Conservation (phyloP, 2,329 filamentous ascomycete genomes). For the Elsinoe batatas region DNA sequence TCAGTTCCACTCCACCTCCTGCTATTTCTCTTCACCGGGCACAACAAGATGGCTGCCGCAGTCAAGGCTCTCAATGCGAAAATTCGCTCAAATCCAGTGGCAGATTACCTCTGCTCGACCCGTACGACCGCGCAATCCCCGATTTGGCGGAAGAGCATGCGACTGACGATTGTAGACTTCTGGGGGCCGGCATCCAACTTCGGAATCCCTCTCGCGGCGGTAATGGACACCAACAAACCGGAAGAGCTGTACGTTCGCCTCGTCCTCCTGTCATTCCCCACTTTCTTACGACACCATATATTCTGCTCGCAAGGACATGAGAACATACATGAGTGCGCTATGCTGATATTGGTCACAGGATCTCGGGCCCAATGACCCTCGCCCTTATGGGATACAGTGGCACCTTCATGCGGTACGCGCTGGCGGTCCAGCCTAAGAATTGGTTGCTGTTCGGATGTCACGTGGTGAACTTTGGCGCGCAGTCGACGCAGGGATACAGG, state of each 20-base stretch:
- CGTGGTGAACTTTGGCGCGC: conserved; percentile 53
- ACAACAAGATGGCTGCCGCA: conserved; percentile 39
- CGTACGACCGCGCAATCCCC: conserved; percentile 31
- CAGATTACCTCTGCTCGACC: conserved; percentile 45
- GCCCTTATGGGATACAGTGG: conserved; percentile 52
- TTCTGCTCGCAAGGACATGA: too few species aligned
- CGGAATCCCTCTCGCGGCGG: conserved; percentile 44
- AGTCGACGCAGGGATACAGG: conserved; percentile 51
- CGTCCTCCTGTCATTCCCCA: not conserved
- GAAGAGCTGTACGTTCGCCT: conserved; percentile 37
- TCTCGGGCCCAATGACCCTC: conserved; percentile 48
- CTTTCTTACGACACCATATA: not conserved
- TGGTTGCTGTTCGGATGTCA: conserved; percentile 61
- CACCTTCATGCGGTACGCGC: conserved; percentile 57
- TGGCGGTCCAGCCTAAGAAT: conserved; percentile 54
- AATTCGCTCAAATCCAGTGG: conserved; percentile 41
- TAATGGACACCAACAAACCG: conserved; percentile 45
- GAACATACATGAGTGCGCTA: too few species aligned
- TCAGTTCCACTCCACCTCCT: not conserved
- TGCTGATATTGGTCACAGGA: not conserved
- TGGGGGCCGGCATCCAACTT: conserved; percentile 45
- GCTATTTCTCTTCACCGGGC: not conserved
- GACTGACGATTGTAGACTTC: conserved; percentile 34
- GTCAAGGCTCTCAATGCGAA: conserved; percentile 45
- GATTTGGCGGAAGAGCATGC: not conserved